Evolutionary conservation across 2,329 filamentous ascomycete species (phyloP).

Genomic region (Scortechinia acanthostroma): DNA sequence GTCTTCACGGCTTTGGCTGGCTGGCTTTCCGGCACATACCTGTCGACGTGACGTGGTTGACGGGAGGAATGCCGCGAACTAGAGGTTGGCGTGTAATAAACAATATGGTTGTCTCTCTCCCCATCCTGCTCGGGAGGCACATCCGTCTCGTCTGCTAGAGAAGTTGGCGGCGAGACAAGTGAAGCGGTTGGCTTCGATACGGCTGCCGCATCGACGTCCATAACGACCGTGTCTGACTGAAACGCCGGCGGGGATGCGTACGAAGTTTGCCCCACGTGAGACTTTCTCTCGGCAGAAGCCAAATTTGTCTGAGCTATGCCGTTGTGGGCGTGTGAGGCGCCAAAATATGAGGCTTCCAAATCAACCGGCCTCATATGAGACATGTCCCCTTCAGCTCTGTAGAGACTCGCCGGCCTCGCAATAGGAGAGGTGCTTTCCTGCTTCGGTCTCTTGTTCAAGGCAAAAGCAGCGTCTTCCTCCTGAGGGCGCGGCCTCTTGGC

Average conservation of each 20-base stretch:
- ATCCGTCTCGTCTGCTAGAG: background rate
- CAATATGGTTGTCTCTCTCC: background rate
- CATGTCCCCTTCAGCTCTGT: background rate
- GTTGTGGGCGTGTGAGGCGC: no score
- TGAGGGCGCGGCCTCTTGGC: conserved; percentile 40
- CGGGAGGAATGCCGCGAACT: background rate
- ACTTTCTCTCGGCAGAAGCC: background rate
- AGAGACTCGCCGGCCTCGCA: conserved; percentile 4
- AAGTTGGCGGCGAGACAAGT: background rate
- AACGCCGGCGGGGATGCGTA: conserved; percentile 26
- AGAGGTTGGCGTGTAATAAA: background rate
- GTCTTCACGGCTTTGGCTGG: background rate
- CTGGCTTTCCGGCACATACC: background rate
- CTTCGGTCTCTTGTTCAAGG: conserved; percentile 19
- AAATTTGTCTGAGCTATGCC: no score
- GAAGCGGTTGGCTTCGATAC: background rate
- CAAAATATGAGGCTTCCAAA: background rate
- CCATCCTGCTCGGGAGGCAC: background rate
- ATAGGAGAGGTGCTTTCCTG: conserved; percentile 5
- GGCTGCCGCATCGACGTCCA: conserved; percentile 13
- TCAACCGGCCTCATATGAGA: background rate
- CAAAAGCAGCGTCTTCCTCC: conserved; percentile 21
- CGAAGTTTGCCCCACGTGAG: conserved; percentile 12
- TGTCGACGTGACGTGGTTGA: background rate
- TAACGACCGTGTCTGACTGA: conserved; percentile 19